phyloP scores from a whole-genome alignment of 257 asterid genomes.

The Salvia rosmarinus region DNA sequence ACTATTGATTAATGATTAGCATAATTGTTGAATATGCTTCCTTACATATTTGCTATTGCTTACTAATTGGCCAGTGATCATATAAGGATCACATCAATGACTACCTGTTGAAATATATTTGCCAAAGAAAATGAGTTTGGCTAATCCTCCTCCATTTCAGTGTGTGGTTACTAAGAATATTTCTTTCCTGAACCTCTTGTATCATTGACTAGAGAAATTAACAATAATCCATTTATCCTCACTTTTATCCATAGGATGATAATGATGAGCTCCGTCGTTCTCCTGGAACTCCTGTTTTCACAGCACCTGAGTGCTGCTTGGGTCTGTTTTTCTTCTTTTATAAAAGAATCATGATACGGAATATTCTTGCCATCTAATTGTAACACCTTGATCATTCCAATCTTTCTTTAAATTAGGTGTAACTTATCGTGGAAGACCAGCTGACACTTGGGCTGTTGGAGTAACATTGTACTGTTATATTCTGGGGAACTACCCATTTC shows the following conservation, averaged over 20 bases:
- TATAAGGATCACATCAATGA: too few relatives aligned
- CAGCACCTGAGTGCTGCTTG: slow-evolving; percentile 98
- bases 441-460: slow-evolving; percentile 98
- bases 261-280: slow-evolving; percentile 95
- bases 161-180: not conserved
- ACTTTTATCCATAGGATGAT: slow-evolving; percentile 58
- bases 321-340: slow-evolving; percentile 45
- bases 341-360: not conserved
- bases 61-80: slow-evolving; percentile 26
- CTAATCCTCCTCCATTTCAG: not conserved
- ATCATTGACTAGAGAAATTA: too few relatives aligned
- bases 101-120: too few relatives aligned
- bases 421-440: slow-evolving; percentile 67
- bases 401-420: slow-evolving; percentile 46
- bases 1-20: not conserved
- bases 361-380: not conserved
- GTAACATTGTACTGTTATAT: slow-evolving; percentile 78
- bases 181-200: not conserved
- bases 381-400: slow-evolving; percentile 1
- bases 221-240: not conserved
- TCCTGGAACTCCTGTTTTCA: slow-evolving; percentile 97
- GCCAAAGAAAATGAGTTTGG: not conserved
- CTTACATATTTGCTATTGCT: not conserved
- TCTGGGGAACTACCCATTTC: slow-evolving; percentile 72
- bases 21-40: slow-evolving; percentile 5